These are phyloP conservation scores for Xylaria digitata DNA, from an alignment of 2,329 filamentous ascomycete species.

Conservation along the genomic window DNA sequence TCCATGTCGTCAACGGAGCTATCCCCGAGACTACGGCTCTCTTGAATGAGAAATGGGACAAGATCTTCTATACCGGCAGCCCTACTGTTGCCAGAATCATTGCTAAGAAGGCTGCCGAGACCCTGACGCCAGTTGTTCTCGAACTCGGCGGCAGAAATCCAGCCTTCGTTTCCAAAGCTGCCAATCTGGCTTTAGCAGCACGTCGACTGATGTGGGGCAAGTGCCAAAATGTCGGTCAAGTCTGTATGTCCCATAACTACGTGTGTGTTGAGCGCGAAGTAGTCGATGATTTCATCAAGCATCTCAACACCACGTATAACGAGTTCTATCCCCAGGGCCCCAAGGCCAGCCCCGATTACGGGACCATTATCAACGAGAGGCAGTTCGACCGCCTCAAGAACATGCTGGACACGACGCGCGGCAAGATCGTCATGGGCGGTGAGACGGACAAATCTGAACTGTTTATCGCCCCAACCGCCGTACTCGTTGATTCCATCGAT, in stretches of 20 bases:
- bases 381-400: constrained; percentile 87
- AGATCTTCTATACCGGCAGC: constrained; percentile 96
- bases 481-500: constrained; percentile 79
- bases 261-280: constrained; percentile 82
- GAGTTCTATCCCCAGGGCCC: constrained; percentile 88
- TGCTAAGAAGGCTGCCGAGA: constrained; percentile 87
- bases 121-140: constrained; percentile 86
- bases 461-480: constrained; percentile 92
- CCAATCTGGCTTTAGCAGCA: constrained; percentile 83
- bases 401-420: constrained; percentile 86
- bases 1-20: constrained; percentile 81
- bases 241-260: constrained; percentile 95
- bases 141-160: constrained; percentile 95
- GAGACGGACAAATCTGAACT: constrained; percentile 81
- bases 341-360: constrained; percentile 80
- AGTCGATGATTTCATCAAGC: constrained; percentile 76
- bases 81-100: constrained; percentile 85
- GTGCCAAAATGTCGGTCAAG: constrained; percentile 84
- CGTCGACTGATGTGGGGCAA: constrained; percentile 91
- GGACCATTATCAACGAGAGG: constrained; percentile 80
- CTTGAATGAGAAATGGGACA: constrained; percentile 92
- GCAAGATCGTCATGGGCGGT: constrained; percentile 89
- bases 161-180: constrained; percentile 87
- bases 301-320: constrained; percentile 76
- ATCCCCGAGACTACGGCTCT: constrained; percentile 83